Base-by-base conservation (phyloP, 1,284 basidiomycete genomes). In the Ustilago nuda region DNA sequence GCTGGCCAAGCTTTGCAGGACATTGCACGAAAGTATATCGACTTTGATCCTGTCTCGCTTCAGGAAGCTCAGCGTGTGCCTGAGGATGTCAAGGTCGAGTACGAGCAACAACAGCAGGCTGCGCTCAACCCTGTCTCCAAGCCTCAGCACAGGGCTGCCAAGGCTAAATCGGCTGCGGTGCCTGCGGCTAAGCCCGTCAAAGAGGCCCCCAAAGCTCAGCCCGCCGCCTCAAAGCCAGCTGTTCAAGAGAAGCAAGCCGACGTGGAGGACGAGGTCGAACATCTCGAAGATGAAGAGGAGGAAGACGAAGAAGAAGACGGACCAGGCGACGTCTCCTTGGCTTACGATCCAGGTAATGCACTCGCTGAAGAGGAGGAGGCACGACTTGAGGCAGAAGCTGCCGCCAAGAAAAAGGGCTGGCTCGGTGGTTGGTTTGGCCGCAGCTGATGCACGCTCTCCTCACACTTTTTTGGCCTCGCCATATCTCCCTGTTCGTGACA, bases 351-450 rank as follows among this genome's bases (percentile, higher is more conserved):
- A 2, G 69, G 59, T 17, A 84, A 84, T 33, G 76, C 68, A 12
- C 50, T 76, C 1, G 79, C 59, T 32, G 82, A 84, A 19, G 81
- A 82, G 48, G 81, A 84, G 35, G 80, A 78, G 53, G 75, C 59
- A 30, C 63, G 66, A 36, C 51, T 55, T 15, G 66, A 73, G 46
- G 74, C 66, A 30, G 68, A 79, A 43, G 70, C 67, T 27, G 66
- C 66, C 19, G 53, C 61, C 55, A 72, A 77, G 61, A 79, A 72
- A 68, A 74, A 69, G 39, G 75, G 82, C 17, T 85, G 84, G 84
- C 71, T 85, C 50, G 75, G 82, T 13, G 79, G 84, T 9, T 85
- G 84, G 84, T 81, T 85, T 51, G 71, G 75, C 46, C 67, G 75
- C 43, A 57, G 63, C 3, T 76, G 19, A 35, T 4, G 15, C 11